Evolutionary conservation across 169 alveolate species (phyloP).

Genomic region (Amoebophrya sp.): DNA sequence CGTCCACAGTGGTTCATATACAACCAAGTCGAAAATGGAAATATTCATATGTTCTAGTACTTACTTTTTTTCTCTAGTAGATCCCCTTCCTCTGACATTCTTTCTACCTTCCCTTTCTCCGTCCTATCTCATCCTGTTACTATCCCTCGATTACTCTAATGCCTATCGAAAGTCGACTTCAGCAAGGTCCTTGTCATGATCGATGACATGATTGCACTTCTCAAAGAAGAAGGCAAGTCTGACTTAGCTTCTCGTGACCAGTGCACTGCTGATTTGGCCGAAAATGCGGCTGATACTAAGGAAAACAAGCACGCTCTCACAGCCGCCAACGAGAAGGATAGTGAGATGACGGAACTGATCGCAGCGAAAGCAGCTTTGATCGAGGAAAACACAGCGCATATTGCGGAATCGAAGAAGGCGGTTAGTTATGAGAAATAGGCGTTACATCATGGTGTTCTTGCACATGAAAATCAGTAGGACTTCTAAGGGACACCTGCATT

Average conservation of each 20-base stretch:
- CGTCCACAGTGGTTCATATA: too few species aligned
- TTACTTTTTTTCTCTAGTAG: too few species aligned
- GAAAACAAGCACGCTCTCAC: not conserved
- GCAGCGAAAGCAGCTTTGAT: not conserved
- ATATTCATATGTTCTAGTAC: too few species aligned
- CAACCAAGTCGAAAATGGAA: too few species aligned
- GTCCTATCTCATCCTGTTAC: too few species aligned
- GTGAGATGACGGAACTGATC: conserved; percentile 10
- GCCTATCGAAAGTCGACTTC: not conserved
- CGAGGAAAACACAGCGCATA: not conserved
- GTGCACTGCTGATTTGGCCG: not conserved
- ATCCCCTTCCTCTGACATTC: too few species aligned
- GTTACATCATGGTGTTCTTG: too few species aligned
- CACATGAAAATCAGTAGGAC: too few species aligned
- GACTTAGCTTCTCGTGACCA: not conserved
- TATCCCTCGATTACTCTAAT: too few species aligned
- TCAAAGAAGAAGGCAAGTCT: not conserved
- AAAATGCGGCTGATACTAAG: not conserved
- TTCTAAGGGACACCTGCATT: too few species aligned
- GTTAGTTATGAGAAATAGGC: too few species aligned
- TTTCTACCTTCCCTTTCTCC: too few species aligned
- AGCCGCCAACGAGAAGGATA: not conserved
- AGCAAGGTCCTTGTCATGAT: not conserved
- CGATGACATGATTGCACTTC: not conserved
- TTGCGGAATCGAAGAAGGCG: not conserved